Evolutionary conservation across 2,329 filamentous ascomycete genomes (phyloP), one percentile per base, ranked within the genome.

Genomic region (Metarhizium guizhouense): DNA sequence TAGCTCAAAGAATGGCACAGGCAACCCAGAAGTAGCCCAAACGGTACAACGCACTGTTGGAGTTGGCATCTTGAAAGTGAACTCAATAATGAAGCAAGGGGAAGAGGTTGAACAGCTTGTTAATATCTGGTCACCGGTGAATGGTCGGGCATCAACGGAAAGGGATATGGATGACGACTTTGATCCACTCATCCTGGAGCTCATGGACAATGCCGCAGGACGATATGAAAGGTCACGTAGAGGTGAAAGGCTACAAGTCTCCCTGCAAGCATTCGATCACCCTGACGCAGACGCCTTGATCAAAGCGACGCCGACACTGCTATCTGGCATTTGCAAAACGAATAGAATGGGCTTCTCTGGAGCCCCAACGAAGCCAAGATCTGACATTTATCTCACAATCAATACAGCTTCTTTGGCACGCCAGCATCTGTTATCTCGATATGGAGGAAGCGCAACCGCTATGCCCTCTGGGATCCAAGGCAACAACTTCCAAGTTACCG

Each of bases 321-420:
- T 99, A 14, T 87, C 95, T 52, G 86, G 87, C 53, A 82, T 97
- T 57, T 79, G 80, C 56, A 87, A 87, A 68, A 95, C 92, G 0
- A 87, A 80, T 64, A 94, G 94, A 68, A 92, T 97, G 69, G 94
- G 92, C 2, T 97, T 99, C 68, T 90, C 93, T 3, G 92, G 92
- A 13, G 92, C 92, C 2, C 93, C 94, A 0, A 91, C 87, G 0
- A 92, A 90, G 67, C 80, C 88, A 16, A 81, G 95, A 63, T 96
- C 91, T 11, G 95, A 99, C 68, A 97, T 99, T 52, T 99, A 99
- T 67, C 72, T 99, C 48, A 96, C 91, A 0, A 72, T 99, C 51
- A 84, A 85, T 56, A 85, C 90, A 60, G 88, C 90, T 0, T 78
- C 85, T n/a, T 76, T 99, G 29, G 85, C 87, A 18, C 84, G 85